Evolutionary conservation across 2,329 filamentous ascomycete species (phyloP).

Genomic region (Pseudomassariella vexata): DNA sequence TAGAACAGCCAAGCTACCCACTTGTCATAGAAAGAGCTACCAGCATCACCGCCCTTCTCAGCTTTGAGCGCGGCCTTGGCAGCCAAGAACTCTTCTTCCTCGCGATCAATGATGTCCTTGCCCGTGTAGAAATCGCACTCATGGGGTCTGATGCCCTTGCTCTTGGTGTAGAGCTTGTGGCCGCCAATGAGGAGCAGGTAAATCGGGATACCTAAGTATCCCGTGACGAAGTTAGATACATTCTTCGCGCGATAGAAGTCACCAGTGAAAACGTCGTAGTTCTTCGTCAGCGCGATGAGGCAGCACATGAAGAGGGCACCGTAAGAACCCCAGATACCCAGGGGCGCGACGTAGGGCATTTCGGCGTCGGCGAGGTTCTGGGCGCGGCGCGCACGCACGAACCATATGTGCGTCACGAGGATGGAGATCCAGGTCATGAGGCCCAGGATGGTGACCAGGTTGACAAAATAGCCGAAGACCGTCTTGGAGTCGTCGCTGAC

Average conservation of each 20-base stretch:
- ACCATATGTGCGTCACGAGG: slow-evolving; percentile 62
- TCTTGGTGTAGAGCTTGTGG: slow-evolving; percentile 55
- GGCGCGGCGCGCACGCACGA: slow-evolving; percentile 55
- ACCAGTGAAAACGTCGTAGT: slow-evolving; percentile 65
- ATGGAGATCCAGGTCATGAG: slow-evolving; percentile 64
- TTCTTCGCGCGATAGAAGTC: slow-evolving; percentile 45
- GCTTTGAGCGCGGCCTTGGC: slow-evolving; percentile 35
- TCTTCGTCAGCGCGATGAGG: slow-evolving; percentile 76
- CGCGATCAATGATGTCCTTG: slow-evolving; percentile 67
- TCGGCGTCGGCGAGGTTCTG: slow-evolving; percentile 50
- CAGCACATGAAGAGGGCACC: slow-evolving; percentile 63
- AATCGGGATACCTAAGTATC: slow-evolving; percentile 70
- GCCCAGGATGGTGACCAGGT: slow-evolving; percentile 62
- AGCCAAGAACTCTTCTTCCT: slow-evolving; percentile 65
- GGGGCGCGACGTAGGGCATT: slow-evolving; percentile 62
- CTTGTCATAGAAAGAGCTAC: slow-evolving; percentile 48
- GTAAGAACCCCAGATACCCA: slow-evolving; percentile 66
- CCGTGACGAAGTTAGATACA: slow-evolving; percentile 72
- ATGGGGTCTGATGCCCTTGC: slow-evolving; percentile 47
- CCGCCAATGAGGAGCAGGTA: slow-evolving; percentile 66
- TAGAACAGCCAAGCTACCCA: slow-evolving; percentile 60
- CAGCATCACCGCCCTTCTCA: slow-evolving; percentile 17
- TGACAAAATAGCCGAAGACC: slow-evolving; percentile 62
- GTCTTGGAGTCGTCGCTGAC: slow-evolving; percentile 49
- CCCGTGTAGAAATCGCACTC: slow-evolving; percentile 66